Conservation (phyloP, 495 filamentous ascomycete species). For the Penicillium bialowiezense region DNA sequence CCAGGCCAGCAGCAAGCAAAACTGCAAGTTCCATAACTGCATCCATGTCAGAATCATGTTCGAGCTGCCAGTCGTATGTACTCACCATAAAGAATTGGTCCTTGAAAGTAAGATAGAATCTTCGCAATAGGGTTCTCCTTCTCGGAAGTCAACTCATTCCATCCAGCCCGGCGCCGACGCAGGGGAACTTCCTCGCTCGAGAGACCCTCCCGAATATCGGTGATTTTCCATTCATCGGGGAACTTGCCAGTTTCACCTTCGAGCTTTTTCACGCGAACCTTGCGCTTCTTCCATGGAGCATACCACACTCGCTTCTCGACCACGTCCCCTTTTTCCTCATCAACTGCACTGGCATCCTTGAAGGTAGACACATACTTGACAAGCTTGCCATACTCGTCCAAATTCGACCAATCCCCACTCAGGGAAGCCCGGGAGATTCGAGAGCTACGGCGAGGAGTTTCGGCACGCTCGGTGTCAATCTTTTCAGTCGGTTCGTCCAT, state of each 20-base stretch:
- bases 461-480: constrained; percentile 16
- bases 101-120: constrained; percentile 69
- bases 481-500: constrained; percentile 19
- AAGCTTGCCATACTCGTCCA: constrained; percentile 56
- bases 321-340: constrained; percentile 23
- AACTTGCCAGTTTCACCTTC: constrained; percentile 42
- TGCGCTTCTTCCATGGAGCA: constrained; percentile 55
- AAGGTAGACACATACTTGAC: constrained; percentile 64
- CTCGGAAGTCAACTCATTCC: constrained; percentile 70
- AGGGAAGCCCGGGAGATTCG: constrained; percentile 41
- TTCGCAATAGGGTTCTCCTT: constrained; percentile 72
- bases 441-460: constrained; percentile 18
- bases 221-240: constrained; percentile 69
- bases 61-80: neutral
- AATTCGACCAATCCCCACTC: constrained; percentile 33
- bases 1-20: constrained; percentile 68
- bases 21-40: constrained; percentile 80
- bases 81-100: constrained; percentile 80
- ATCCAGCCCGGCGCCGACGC: constrained; percentile 61
- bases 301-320: constrained; percentile 46
- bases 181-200: constrained; percentile 49
- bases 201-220: constrained; percentile 65
- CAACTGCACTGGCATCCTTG: constrained; percentile 41
- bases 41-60: constrained; percentile 18
- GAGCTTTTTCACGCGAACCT: constrained; percentile 44